Evolutionary conservation across 2,329 filamentous ascomycete genomes (phyloP), one percentile per base, ranked within the genome.

Genomic region (Pseudocercospora musae): DNA sequence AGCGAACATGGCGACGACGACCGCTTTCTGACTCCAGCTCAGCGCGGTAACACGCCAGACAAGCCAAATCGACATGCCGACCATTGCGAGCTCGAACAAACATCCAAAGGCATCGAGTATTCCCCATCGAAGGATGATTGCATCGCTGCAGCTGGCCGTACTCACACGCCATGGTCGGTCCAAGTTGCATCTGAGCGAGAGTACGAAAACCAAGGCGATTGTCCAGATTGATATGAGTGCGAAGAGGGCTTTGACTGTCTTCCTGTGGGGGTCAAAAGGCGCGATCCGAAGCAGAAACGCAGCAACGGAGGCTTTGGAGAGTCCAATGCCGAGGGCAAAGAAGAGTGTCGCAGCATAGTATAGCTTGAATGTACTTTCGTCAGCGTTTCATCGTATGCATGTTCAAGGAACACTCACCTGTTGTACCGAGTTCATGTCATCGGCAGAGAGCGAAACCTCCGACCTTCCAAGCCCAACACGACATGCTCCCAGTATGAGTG

Each of bases 151-250:
- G 10, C 58, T 18, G 7, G 53, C 25, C 3, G 25, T 25, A 4
- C 49, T 44, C 11, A 68, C 13, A 7, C 20, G 44, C 66, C 66
- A 68, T 11, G 66, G 66, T 10, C 59, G 44, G 5, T 62, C 63
- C 8, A 61, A 49, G 42, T 65, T 58, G 50, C 66, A 68, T 37
- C 62, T 58, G 13, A 68, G 56, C n/a, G 66, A 62, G 2, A 62
- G 18, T 7, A 61, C 56, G 15, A 66, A 44, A 3, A 65, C 18
- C 11, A 62, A 54, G 6, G 58, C 59, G 11, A 66, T 7, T 1
- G 57, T 63, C 60, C 57, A 63, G 13, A 31, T 48, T 8, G 29
- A 11, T 6, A 65, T 23, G 25, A 52, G 27, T 5, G 56, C 57
- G 23, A 57, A 46, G 11, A 59, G 9, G 15, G 21, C n/a, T 18